Percentiles rank a stretch among this genome's conserved stretches.
phyloP scores from a whole-genome alignment of 371 early-diverging fungal genomes.

The Mucor saturninus region DNA sequence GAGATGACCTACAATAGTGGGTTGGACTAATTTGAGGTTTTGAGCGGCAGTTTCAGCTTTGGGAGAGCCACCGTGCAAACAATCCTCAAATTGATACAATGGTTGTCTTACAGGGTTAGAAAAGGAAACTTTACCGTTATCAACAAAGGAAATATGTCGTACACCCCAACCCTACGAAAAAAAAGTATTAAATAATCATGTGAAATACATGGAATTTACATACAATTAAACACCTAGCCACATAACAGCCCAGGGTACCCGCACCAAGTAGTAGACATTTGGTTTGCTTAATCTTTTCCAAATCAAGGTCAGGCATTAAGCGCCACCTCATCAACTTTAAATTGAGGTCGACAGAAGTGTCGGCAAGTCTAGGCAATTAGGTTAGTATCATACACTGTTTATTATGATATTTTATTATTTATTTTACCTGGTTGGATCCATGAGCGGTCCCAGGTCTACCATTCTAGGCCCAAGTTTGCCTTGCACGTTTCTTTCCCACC shows the following conservation, averaged over 20 bases:
- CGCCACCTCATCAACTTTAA: conserved; percentile 97
- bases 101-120: conserved; percentile 97
- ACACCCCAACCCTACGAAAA: conserved; percentile 89
- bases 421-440: conserved; percentile 67
- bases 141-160: conserved; percentile 91
- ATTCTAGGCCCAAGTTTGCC: conserved; percentile 85
- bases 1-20: conserved; percentile 66
- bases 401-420: not conserved
- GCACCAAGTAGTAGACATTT: conserved; percentile 90
- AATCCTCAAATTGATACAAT: conserved; percentile 87
- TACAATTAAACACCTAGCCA: conserved; percentile 80
- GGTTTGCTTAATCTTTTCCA: conserved; percentile 76
- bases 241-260: conserved; percentile 96
- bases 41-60: conserved; percentile 90
- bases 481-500: conserved; percentile 89
- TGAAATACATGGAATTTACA: not conserved
- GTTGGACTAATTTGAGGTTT: conserved; percentile 74
- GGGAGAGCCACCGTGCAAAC: conserved; percentile 78
- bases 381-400: no score
- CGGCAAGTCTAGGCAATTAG: conserved; percentile 64
- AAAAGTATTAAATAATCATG: conserved; percentile 3
- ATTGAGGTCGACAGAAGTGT: conserved; percentile 90
- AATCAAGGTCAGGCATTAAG: conserved; percentile 80
- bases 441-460: conserved; percentile 82
- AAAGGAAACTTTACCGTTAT: conserved; percentile 89